phyloP scores from a whole-genome alignment of 2,329 filamentous ascomycete species.

The Cercospora sesami region DNA sequence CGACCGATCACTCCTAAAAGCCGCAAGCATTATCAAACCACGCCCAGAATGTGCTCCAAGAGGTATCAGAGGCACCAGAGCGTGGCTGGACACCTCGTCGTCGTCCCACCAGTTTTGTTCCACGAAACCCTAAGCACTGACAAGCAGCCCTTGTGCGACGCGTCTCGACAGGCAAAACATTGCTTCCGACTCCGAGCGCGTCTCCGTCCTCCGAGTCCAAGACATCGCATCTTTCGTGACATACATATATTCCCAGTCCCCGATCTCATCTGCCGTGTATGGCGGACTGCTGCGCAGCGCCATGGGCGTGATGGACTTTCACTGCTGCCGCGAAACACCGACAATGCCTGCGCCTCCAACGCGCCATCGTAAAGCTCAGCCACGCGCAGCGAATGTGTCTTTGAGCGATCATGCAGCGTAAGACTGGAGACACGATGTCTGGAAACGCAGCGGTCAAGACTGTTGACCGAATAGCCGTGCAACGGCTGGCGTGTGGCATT shows the following conservation, averaged over 20 bases:
- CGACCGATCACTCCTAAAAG: not conserved
- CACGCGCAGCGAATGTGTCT: not conserved
- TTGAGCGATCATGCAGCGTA: not conserved
- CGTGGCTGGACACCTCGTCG: not conserved
- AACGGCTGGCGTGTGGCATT: not conserved
- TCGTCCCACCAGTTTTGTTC: not conserved
- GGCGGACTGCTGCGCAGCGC: not conserved
- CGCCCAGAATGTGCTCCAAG: not conserved
- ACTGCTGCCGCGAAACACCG: not conserved
- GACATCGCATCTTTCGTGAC: not conserved
- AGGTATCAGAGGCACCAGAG: not conserved
- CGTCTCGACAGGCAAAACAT: not conserved
- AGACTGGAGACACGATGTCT: not conserved
- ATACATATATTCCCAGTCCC: not conserved
- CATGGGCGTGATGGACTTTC: not conserved
- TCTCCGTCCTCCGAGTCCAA: not conserved
- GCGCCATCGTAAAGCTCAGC: not conserved
- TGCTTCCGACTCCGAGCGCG: not conserved
- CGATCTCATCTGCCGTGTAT: not conserved
- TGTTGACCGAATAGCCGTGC: too few relatives aligned
- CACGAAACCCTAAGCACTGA: not conserved
- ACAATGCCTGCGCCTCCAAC: not conserved
- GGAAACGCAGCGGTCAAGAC: not conserved
- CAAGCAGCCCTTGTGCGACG: not conserved
- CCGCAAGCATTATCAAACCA: not conserved